Percentiles rank a stretch among this genome's conserved stretches.
Evolutionary conservation across 2,329 filamentous ascomycete species (phyloP).

Genomic region (Ascochyta clinopodiicola): DNA sequence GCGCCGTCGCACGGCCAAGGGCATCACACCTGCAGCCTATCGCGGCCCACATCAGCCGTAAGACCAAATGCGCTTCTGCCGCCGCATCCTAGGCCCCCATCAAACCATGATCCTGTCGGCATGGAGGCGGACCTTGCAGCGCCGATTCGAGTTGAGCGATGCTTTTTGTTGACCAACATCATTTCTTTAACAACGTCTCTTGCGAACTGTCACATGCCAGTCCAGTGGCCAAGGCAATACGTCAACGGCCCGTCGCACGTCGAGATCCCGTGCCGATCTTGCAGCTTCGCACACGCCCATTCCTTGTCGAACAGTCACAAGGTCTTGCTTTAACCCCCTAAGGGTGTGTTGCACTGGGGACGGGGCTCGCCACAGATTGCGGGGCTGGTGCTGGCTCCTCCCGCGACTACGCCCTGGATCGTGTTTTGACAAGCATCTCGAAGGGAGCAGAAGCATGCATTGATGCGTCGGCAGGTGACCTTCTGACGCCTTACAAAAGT

Average conservation of each 20-base stretch:
- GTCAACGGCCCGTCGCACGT: slow-evolving; percentile 39
- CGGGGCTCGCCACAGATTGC: slow-evolving; percentile 5
- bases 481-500: slow-evolving; percentile 4
- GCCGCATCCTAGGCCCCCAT: slow-evolving; percentile 30
- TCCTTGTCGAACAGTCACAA: slow-evolving; percentile 11
- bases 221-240: slow-evolving; percentile 35
- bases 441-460: slow-evolving; percentile 6
- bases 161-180: slow-evolving; percentile 8
- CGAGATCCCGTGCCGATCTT: slow-evolving; percentile 34
- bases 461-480: neutral
- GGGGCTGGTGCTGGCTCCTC: slow-evolving; percentile 8
- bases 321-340: neutral
- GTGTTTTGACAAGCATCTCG: neutral
- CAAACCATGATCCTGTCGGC: slow-evolving; percentile 26
- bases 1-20: slow-evolving; percentile 34
- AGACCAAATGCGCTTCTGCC: slow-evolving; percentile 30
- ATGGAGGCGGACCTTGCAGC: slow-evolving; percentile 22
- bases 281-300: slow-evolving; percentile 14
- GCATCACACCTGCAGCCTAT: slow-evolving; percentile 33
- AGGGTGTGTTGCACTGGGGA: slow-evolving; percentile 5
- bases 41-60: slow-evolving; percentile 23
- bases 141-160: slow-evolving; percentile 1
- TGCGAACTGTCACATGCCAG: slow-evolving; percentile 40
- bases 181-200: neutral
- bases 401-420: neutral